Percentiles rank a stretch among this genome's conserved stretches.
phyloP scores from a whole-genome alignment of 2,329 filamentous ascomycete genomes.

The Cercospora zeina region DNA sequence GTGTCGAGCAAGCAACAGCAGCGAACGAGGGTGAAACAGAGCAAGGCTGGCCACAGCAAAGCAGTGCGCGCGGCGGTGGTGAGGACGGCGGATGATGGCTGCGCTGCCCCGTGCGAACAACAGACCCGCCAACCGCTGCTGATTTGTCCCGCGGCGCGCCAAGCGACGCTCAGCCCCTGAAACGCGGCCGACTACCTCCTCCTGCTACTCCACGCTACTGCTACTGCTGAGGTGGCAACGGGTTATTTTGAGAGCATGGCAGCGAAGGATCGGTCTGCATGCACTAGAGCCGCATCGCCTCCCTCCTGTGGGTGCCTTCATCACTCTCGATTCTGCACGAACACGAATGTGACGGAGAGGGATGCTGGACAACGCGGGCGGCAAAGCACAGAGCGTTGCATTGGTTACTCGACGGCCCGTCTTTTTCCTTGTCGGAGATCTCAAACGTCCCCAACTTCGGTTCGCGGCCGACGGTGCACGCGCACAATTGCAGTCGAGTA shows the following conservation, averaged over 20 bases:
- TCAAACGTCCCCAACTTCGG: slow-evolving; percentile 1
- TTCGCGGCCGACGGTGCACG: not conserved
- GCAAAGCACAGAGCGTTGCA: not conserved
- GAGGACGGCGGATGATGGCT: slow-evolving; percentile 5
- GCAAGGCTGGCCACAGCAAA: not conserved
- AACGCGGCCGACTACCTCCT: slow-evolving; percentile 4
- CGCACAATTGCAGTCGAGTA: too few relatives aligned
- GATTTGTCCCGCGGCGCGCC: slow-evolving; percentile 2
- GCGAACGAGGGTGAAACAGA: not conserved
- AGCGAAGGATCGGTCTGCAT: not conserved
- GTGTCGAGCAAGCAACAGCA: slow-evolving; percentile 1
- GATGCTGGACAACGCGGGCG: not conserved
- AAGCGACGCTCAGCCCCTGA: slow-evolving; percentile 2
- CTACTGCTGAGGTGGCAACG: slow-evolving; percentile 2
- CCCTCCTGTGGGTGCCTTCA: too few relatives aligned
- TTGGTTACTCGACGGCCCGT: too few relatives aligned
- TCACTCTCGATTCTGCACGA: not conserved
- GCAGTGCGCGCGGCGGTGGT: slow-evolving; percentile 1
- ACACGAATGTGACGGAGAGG: not conserved
- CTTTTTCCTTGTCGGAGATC: not conserved
- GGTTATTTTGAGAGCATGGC: slow-evolving; percentile 2
- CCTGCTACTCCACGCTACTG: not conserved
- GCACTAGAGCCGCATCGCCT: not conserved
- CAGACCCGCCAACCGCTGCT: not conserved
- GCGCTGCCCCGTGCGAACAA: slow-evolving; percentile 10